These are phyloP conservation scores for Fusarium sp. DNA, from an alignment of 2,329 filamentous ascomycete genomes.

Conservation along the genomic window DNA sequence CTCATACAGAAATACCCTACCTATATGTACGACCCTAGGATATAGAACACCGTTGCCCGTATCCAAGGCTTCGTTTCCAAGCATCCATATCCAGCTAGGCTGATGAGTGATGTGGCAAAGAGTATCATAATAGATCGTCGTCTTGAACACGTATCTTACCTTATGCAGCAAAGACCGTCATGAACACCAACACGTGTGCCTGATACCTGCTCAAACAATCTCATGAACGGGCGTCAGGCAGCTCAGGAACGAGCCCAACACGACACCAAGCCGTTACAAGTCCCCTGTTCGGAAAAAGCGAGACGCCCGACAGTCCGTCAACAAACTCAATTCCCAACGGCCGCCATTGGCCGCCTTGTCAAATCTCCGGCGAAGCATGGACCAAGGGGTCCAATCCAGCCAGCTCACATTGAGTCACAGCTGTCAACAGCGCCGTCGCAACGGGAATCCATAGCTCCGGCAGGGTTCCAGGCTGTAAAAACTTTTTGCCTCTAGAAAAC, in stretches of 20 bases:
- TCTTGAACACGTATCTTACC: no score
- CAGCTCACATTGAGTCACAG: conserved; percentile 4
- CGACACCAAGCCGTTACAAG: conserved; percentile 5
- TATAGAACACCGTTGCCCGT: no score
- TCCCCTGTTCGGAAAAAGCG: neutral
- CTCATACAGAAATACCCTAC: no score
- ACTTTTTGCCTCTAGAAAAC: neutral
- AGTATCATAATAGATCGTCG: no score
- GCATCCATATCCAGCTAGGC: no score
- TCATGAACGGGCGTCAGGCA: neutral
- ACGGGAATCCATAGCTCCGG: conserved; percentile 1
- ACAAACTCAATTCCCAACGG: neutral
- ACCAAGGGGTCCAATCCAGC: conserved; percentile 5
- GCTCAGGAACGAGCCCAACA: neutral
- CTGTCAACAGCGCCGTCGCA: neutral
- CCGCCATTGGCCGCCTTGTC: conserved; percentile 11
- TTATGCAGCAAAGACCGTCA: no score
- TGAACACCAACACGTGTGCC: neutral
- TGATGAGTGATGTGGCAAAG: no score
- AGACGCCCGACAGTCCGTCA: conserved; percentile 6
- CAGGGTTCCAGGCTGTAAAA: conserved; percentile 27
- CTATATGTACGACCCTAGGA: no score
- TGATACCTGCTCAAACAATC: neutral
- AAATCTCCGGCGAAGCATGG: conserved; percentile 22
- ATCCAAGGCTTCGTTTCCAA: no score